Percentiles rank a stretch among this genome's conserved stretches.
phyloP scores from a whole-genome alignment of 805 yeast genomes.

The Metschnikowia koreensis region DNA sequence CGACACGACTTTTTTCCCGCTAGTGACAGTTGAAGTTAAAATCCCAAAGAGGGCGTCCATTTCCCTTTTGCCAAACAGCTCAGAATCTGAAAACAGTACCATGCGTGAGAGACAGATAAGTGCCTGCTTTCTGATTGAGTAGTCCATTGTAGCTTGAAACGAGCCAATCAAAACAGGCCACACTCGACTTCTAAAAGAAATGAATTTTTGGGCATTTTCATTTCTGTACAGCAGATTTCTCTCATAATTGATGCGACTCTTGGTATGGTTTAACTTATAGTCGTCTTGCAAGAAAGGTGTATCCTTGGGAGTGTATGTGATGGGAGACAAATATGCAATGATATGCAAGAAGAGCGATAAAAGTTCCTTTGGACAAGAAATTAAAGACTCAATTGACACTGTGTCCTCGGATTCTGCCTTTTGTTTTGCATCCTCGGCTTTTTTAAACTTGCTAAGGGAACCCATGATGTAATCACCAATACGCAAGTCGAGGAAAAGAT shows the following conservation, averaged over 20 bases:
- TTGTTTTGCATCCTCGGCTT: constrained; percentile 16
- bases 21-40: constrained; percentile 62
- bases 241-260: constrained; percentile 26
- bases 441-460: constrained; percentile 53
- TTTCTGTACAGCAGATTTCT: constrained; percentile 31
- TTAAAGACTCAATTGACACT: constrained; percentile 64
- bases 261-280: constrained; percentile 24
- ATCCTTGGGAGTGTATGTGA: constrained; percentile 26
- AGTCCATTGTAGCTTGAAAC: constrained; percentile 72
- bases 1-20: constrained; percentile 34
- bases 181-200: constrained; percentile 42
- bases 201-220: constrained; percentile 20
- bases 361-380: constrained; percentile 71
- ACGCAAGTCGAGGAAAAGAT: constrained; percentile 45
- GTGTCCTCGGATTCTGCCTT: not conserved
- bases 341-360: constrained; percentile 54
- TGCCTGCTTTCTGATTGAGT: constrained; percentile 56
- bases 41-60: constrained; percentile 43
- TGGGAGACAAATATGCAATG: constrained; percentile 59
- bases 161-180: constrained; percentile 58
- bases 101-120: constrained; percentile 55
- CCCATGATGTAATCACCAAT: constrained; percentile 47
- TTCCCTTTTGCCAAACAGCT: constrained; percentile 29
- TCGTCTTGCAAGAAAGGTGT: constrained; percentile 29
- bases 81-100: constrained; percentile 38